Base-by-base conservation (phyloP, 2,329 filamentous ascomycete genomes). In the Alternaria panax region DNA sequence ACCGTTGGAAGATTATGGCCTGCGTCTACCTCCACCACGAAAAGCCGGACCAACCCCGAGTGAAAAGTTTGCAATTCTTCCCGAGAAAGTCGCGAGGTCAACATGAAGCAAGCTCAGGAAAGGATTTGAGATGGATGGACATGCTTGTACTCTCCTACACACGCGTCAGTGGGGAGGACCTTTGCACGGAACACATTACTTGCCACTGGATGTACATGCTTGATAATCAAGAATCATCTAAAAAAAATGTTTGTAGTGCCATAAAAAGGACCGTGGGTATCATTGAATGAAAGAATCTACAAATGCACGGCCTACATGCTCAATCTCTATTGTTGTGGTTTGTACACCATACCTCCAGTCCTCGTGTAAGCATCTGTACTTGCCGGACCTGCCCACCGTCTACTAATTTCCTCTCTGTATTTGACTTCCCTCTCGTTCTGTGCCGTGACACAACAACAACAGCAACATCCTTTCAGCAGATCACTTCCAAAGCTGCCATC, bases 361-460 rank as follows among this genome's bases (percentile, higher is more conserved):
- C 69, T 66, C 7, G 58, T 66, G 65, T 79, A 79, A 24, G 70
- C 71, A 28, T 75, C 66, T 18, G 67, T 64, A 48, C 71, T 71
- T 18, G 74, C 77, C 18, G 78, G 79, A 1, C 78, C 79, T 1
- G 78, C 78, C 71, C 70, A 78, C 30, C 73, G 60, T 56, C 75
- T 71, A 42, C 62, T 65, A 30, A 63, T 70, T 61, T 86, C 79
- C 66, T 83, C 81, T 52, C 82, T 70, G 11, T 70, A 72, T 50
- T 73, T 72, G 5, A 84, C 71, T 64, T 84, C 82, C 32, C 79
- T 72, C 67, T 83, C 82, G 60, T 80, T 79, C 64, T 82, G 79
- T 52, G 82, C 77, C 1, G 76, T 70, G 9, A 75, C 72, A 57
- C 81, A 83, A 47, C 75, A 76, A 12, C 75, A 76, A 63, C 80